These are phyloP conservation scores for Fraxinus nigra DNA, from an alignment of 305 asterid species.

Conservation along the genomic window DNA sequence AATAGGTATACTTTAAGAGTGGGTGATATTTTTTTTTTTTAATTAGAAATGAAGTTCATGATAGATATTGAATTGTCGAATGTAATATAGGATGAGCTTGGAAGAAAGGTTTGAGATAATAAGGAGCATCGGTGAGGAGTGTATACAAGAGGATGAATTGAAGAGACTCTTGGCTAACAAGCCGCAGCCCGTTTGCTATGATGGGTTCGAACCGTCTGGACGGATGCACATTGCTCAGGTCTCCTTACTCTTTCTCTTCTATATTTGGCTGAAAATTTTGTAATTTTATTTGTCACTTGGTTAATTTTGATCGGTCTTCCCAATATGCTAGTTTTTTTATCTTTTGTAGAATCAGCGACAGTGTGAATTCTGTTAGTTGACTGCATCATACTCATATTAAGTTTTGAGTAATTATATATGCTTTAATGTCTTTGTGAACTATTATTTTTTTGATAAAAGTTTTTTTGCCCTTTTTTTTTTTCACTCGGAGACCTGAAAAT, in stretches of 20 bases:
- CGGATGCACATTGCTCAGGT: slow-evolving; percentile 99
- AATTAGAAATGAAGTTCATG: background rate
- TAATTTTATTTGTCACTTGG: background rate
- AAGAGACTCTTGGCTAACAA: slow-evolving; percentile 60
- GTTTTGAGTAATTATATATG: background rate
- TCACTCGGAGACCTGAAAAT: background rate
- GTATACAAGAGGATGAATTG: slow-evolving; percentile 85
- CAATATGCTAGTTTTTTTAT: background rate
- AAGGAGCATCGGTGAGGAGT: slow-evolving; percentile 86
- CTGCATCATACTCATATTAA: background rate
- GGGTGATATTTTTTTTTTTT: background rate
- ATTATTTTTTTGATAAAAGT: background rate
- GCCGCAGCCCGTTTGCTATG: slow-evolving; percentile 70
- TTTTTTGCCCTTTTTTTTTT: background rate
- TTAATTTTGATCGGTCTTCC: background rate
- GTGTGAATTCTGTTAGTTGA: background rate
- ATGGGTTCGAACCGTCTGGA: slow-evolving; percentile 91
- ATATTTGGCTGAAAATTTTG: background rate
- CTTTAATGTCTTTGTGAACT: background rate
- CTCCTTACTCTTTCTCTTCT: background rate
- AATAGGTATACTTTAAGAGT: background rate
- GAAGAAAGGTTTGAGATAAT: slow-evolving; percentile 58
- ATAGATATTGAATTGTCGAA: slow-evolving; percentile 6
- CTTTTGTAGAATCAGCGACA: background rate
- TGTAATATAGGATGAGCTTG: slow-evolving; percentile 44